These are phyloP conservation scores for Mortierella alpina DNA, from an alignment of 192 early-diverging fungal species.

Conservation along the genomic window DNA sequence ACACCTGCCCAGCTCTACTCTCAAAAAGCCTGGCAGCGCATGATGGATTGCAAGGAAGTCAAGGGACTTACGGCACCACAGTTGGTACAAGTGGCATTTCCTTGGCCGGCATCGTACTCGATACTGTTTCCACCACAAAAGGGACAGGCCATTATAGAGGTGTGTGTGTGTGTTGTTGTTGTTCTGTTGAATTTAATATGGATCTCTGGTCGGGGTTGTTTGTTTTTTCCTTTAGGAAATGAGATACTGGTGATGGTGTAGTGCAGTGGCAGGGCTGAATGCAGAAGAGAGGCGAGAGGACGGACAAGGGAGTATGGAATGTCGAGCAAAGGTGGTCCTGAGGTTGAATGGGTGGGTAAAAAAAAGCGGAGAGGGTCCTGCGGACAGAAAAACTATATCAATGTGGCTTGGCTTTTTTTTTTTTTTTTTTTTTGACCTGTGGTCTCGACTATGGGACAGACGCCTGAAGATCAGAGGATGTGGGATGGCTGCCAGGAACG, in stretches of 20 bases:
- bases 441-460: not conserved
- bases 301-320: too few relatives aligned
- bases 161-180: too few relatives aligned
- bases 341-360: too few relatives aligned
- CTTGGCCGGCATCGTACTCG: slow-evolving; percentile 76
- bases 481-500: slow-evolving; percentile 47
- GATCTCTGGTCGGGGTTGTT: too few relatives aligned
- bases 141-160: slow-evolving; percentile 63
- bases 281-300: too few relatives aligned
- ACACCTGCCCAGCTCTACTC: not conserved
- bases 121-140: slow-evolving; percentile 69
- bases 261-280: too few relatives aligned
- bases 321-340: too few relatives aligned
- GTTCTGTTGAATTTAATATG: too few relatives aligned
- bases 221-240: too few relatives aligned
- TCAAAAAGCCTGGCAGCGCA: not conserved
- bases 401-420: not conserved
- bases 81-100: slow-evolving; percentile 75
- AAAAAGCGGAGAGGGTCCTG: too few relatives aligned
- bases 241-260: too few relatives aligned
- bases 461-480: slow-evolving; percentile 6
- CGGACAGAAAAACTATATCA: too few relatives aligned
- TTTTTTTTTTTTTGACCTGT: not conserved
- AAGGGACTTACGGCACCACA: slow-evolving; percentile 64
- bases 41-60: not conserved